Evolutionary conservation across 495 filamentous ascomycete species (phyloP).

Genomic region (Cercophora samala): DNA sequence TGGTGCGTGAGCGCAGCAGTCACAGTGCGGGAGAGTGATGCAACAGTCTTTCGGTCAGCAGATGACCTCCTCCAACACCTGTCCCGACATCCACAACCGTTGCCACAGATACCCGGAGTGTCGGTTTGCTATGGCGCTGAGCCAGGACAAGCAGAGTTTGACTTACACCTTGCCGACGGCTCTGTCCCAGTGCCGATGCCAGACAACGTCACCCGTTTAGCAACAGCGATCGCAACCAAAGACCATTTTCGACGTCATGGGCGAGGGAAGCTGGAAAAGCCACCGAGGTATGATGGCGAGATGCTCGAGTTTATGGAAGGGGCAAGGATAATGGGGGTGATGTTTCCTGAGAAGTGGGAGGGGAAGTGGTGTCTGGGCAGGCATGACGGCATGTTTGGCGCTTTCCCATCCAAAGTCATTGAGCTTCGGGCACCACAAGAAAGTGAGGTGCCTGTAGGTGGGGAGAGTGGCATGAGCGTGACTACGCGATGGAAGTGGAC

Average conservation of each 20-base stretch:
- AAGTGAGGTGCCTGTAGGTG: conserved; percentile 31
- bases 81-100: conserved; percentile 37
- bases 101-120: conserved; percentile 38
- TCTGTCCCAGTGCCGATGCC: conserved; percentile 32
- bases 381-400: conserved; percentile 44
- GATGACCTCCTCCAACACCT: conserved; percentile 37
- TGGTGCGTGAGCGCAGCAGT: conserved; percentile 34
- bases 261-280: conserved; percentile 30
- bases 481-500: conserved; percentile 45
- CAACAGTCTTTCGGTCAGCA: conserved; percentile 38
- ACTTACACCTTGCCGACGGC: conserved; percentile 42
- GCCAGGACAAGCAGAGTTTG: conserved; percentile 34
- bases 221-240: conserved; percentile 33
- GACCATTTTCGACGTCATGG: conserved; percentile 36
- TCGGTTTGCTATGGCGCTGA: conserved; percentile 36
- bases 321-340: conserved; percentile 43
- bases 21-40: conserved; percentile 34
- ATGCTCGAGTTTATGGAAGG: conserved; percentile 44
- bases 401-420: conserved; percentile 41
- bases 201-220: conserved; percentile 31
- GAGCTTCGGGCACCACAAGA: conserved; percentile 33
- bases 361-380: conserved; percentile 46
- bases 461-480: conserved; percentile 34
- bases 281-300: conserved; percentile 35
- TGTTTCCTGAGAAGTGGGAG: conserved; percentile 45